Percentiles rank a stretch among this genome's conserved stretches.
Conservation (phyloP, 164 flowering plant species). For the Tetrastigma voinierianum region DNA sequence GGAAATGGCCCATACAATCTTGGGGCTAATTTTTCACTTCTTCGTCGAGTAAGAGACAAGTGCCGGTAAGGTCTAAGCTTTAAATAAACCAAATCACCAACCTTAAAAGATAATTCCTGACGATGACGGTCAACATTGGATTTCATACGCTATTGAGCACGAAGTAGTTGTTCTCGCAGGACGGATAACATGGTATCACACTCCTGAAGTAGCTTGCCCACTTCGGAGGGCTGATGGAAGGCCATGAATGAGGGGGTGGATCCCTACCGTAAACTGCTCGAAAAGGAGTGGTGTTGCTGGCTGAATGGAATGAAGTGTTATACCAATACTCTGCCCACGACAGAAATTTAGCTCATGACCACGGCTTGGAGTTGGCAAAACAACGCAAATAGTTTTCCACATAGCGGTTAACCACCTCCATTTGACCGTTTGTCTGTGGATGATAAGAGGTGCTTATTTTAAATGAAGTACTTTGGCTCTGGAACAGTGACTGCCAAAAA, state of each 20-base stretch:
- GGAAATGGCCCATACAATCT: too few species aligned
- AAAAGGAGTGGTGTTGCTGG: too few species aligned
- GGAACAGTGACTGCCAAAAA: neutral
- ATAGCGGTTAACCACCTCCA: constrained; percentile 2
- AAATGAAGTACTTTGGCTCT: neutral
- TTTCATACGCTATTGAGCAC: neutral
- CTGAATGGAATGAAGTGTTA: too few species aligned
- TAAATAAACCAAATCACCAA: too few species aligned
- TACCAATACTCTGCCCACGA: neutral
- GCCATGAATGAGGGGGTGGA: neutral
- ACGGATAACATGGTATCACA: neutral
- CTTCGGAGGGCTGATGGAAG: too few species aligned
- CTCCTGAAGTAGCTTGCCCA: neutral
- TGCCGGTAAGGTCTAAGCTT: too few species aligned
- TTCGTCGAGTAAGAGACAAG: too few species aligned
- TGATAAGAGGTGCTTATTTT: neutral
- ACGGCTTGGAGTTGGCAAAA: neutral
- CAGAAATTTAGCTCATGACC: neutral
- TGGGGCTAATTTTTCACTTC: too few species aligned
- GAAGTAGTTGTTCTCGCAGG: neutral
- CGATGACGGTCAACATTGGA: neutral
- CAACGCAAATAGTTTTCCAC: neutral
- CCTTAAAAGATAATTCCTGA: too few species aligned
- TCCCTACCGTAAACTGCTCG: too few species aligned
- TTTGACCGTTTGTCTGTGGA: neutral